Conservation (phyloP, 1,284 basidiomycete genomes). For the Mycena citricolor region DNA sequence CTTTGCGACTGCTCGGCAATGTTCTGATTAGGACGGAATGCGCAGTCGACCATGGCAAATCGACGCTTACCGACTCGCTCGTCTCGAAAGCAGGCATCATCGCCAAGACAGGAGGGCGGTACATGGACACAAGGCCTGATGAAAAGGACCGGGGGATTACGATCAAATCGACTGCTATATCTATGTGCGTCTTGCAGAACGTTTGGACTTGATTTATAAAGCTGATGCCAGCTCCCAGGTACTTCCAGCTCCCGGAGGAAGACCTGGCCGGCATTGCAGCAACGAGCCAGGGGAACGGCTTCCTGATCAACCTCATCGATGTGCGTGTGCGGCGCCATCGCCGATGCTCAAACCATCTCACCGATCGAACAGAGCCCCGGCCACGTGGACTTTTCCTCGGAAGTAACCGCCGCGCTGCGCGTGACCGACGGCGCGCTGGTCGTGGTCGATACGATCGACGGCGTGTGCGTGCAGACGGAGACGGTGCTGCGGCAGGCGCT, state of each 20-base stretch:
- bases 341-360: neutral
- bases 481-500: conserved; percentile 96
- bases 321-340: conserved; percentile 40
- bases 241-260: conserved; percentile 94
- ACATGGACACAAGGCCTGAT: conserved; percentile 96
- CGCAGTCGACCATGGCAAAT: conserved; percentile 99
- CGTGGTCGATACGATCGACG: conserved; percentile 99
- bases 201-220: neutral
- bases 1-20: conserved; percentile 8
- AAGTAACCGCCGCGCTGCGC: conserved; percentile 99
- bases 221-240: conserved; percentile 33
- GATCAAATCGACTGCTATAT: conserved; percentile 99
- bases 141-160: conserved; percentile 99
- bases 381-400: conserved; percentile 99
- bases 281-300: conserved; percentile 90
- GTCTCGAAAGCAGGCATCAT: conserved; percentile 99
- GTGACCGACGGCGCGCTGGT: conserved; percentile 96
- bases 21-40: conserved; percentile 18
- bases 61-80: conserved; percentile 97
- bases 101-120: conserved; percentile 82
- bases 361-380: conserved; percentile 68
- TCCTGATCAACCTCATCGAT: conserved; percentile 99
- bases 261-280: conserved; percentile 85
- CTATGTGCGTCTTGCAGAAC: conserved; percentile 57
- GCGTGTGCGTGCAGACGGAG: conserved; percentile 99